phyloP scores from a whole-genome alignment of 208 protist genomes.

The Leptomonas pyrrhocoris region DNA sequence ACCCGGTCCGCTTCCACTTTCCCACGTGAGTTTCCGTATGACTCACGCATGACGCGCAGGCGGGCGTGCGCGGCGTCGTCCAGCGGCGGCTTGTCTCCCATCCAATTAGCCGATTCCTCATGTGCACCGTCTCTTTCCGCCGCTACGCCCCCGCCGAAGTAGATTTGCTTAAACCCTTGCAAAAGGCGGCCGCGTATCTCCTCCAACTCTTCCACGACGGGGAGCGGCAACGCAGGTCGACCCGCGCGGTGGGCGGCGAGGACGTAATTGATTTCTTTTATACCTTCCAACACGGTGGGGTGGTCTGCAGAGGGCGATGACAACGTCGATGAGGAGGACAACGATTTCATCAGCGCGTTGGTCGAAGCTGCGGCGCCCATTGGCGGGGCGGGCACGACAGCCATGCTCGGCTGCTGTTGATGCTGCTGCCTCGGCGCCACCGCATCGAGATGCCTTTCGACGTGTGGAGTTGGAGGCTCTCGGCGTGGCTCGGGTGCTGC shows the following conservation, averaged over 20 bases:
- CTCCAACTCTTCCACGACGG: conserved; percentile 48
- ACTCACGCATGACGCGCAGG: background rate
- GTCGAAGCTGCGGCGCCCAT: background rate
- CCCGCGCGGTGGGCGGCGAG: conserved; percentile 32
- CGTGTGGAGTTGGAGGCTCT: conserved; percentile 1
- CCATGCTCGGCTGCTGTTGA: background rate
- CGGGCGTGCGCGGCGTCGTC: background rate
- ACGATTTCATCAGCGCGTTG: background rate
- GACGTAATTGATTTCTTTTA: conserved; percentile 48
- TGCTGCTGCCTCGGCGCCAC: background rate
- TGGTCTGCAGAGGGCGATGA: conserved; percentile 11
- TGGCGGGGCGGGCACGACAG: background rate
- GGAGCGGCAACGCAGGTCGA: conserved; percentile 22
- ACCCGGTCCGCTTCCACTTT: background rate
- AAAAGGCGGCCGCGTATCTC: conserved; percentile 40
- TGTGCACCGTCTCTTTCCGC: too few relatives aligned
- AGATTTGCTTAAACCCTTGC: conserved; percentile 13
- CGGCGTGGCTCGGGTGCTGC: conserved; percentile 22
- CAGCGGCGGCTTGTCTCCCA: background rate
- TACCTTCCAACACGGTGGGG: conserved; percentile 29
- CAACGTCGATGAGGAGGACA: background rate
- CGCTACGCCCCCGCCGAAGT: background rate
- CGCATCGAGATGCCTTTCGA: background rate
- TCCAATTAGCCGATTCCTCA: background rate
- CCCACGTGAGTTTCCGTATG: background rate